Evolutionary conservation across 2,329 filamentous ascomycete genomes (phyloP).

Genomic region (Purpureocillium lavendulum): DNA sequence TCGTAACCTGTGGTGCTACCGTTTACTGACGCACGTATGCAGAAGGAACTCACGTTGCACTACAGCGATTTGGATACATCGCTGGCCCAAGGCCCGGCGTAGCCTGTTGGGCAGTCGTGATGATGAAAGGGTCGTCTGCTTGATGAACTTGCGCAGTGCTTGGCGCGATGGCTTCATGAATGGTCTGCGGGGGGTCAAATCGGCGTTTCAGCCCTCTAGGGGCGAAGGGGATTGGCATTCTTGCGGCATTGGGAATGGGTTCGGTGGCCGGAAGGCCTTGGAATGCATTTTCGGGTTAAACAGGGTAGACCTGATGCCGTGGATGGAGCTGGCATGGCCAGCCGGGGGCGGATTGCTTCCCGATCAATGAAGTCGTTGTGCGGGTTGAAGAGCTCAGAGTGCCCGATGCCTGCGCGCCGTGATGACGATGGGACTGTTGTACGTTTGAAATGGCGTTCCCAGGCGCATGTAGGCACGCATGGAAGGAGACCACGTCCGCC

Average conservation of each 20-base stretch:
- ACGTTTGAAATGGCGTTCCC: too few species aligned
- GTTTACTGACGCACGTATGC: neutral
- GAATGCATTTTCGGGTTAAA: constrained; percentile 20
- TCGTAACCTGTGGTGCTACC: constrained; percentile 7
- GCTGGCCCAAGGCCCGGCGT: constrained; percentile 21
- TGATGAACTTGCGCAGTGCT: constrained; percentile 5
- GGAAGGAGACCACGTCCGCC: too few species aligned
- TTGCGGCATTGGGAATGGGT: constrained; percentile 19
- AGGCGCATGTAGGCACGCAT: too few species aligned
- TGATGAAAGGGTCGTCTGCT: neutral
- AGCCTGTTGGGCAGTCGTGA: constrained; percentile 11
- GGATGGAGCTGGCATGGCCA: neutral
- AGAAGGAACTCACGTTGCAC: constrained; percentile 53
- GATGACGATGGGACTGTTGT: too few species aligned
- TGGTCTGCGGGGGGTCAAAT: constrained; percentile 11
- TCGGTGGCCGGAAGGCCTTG: constrained; percentile 16
- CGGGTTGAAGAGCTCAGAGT: too few species aligned
- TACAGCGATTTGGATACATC: constrained; percentile 54
- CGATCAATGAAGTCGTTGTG: too few species aligned
- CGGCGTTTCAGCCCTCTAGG: constrained; percentile 21
- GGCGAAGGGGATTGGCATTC: constrained; percentile 19
- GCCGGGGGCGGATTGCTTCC: too few species aligned
- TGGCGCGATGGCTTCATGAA: constrained; percentile 9
- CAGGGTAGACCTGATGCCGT: constrained; percentile 7
- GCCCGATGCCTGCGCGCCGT: too few species aligned